phyloP scores from a whole-genome alignment of 495 filamentous ascomycete genomes.

The Poronia punctata region DNA sequence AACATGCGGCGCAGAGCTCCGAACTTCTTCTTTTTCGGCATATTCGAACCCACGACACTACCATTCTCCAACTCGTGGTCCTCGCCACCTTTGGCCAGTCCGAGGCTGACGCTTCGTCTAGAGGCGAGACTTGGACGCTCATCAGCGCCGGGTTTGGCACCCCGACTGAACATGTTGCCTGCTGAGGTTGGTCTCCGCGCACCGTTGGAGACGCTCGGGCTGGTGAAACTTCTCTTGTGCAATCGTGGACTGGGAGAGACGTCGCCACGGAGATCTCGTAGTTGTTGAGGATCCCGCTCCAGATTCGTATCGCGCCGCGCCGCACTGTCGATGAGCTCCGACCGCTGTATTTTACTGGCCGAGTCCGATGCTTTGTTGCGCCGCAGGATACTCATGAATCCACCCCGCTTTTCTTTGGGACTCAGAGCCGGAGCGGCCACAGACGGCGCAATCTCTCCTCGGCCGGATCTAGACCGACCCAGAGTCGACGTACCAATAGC shows the following conservation, averaged over 20 bases:
- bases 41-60: slow-evolving; percentile 21
- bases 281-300: slow-evolving; percentile 39
- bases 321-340: slow-evolving; percentile 38
- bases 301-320: slow-evolving; percentile 45
- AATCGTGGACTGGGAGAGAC: slow-evolving; percentile 21
- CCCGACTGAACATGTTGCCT: slow-evolving; percentile 20
- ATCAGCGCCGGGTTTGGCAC: not conserved
- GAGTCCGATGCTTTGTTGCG: slow-evolving; percentile 36
- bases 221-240: slow-evolving; percentile 24
- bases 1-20: slow-evolving; percentile 49
- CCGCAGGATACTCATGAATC: slow-evolving; percentile 39
- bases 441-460: slow-evolving; percentile 20
- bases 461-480: slow-evolving; percentile 28
- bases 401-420: slow-evolving; percentile 22
- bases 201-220: slow-evolving; percentile 12
- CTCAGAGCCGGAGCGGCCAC: slow-evolving; percentile 14
- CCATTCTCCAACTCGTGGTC: slow-evolving; percentile 15
- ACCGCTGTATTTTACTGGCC: slow-evolving; percentile 33
- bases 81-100: slow-evolving; percentile 5
- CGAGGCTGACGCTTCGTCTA: slow-evolving; percentile 17
- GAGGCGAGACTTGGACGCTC: slow-evolving; percentile 8
- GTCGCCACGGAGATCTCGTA: slow-evolving; percentile 24
- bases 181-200: slow-evolving; percentile 20
- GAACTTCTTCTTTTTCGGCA: slow-evolving; percentile 58
- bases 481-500: slow-evolving; percentile 23